Conservation (phyloP, 78 protist genomes). For the Creolimax fragrantissima region DNA sequence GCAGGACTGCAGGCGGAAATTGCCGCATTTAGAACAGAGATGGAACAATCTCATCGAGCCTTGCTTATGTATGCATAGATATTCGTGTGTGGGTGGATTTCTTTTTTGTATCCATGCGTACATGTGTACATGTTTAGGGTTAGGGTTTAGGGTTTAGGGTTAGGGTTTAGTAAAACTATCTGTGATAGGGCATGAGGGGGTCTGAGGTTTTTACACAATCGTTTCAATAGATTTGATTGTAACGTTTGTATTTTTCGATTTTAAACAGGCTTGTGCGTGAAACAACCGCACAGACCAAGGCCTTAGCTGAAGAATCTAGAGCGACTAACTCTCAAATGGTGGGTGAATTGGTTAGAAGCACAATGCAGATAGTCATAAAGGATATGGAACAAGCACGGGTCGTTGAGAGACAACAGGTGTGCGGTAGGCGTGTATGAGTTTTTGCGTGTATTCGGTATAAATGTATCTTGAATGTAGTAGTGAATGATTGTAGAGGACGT, state of each 20-base stretch:
- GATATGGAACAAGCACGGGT: no score
- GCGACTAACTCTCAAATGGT: no score
- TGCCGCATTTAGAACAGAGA: neutral
- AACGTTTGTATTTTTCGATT: neutral
- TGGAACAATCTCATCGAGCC: neutral
- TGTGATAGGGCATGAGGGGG: neutral
- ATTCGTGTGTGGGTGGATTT: neutral
- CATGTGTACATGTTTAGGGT: neutral
- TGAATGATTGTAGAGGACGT: no score
- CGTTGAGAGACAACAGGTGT: no score
- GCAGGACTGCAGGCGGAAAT: neutral
- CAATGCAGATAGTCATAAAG: no score
- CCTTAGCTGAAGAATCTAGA: no score
- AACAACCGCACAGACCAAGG: no score
- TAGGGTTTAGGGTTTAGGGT: neutral
- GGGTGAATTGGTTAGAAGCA: no score
- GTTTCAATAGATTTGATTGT: neutral
- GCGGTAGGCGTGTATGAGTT: no score
- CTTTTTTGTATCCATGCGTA: neutral
- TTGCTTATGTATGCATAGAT: neutral
- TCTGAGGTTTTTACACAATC: neutral
- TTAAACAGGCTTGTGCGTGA: no score
- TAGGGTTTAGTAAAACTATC: neutral
- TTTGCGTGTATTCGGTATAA: no score
- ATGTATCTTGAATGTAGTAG: no score